A percentile compares a stretch with the other conserved stretches of the same genome.
These are phyloP conservation scores for Laetiporus sulphureus DNA, from an alignment of 1,284 basidiomycete species.

Conservation along the genomic window DNA sequence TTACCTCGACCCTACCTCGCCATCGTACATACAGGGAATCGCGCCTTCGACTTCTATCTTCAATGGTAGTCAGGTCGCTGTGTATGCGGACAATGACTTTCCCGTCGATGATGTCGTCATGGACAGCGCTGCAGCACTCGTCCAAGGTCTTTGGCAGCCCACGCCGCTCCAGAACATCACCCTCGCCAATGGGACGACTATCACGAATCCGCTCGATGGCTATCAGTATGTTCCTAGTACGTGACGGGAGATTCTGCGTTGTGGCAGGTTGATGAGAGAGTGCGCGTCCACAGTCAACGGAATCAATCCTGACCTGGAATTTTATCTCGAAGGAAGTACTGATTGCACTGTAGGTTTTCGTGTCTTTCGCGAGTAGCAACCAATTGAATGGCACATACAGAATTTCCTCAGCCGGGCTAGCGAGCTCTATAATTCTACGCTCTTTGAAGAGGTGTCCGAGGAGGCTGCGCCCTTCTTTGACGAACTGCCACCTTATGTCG, in stretches of 20 bases:
- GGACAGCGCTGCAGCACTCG: constrained; percentile 39
- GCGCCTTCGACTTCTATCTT: constrained; percentile 24
- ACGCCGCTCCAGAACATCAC: constrained; percentile 27
- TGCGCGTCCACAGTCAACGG: constrained; percentile 29
- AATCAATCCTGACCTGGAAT: constrained; percentile 35
- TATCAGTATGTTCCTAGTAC: constrained; percentile 61
- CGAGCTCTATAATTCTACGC: constrained; percentile 26
- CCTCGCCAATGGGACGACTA: constrained; percentile 41
- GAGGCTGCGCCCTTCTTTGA: constrained; percentile 33
- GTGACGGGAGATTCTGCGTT: constrained; percentile 15
- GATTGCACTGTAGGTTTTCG: constrained; percentile 31
- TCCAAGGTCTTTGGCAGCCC: constrained; percentile 42
- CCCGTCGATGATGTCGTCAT: constrained; percentile 46
- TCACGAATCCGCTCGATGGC: constrained; percentile 42
- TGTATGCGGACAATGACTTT: constrained; percentile 41
- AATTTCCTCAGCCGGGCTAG: constrained; percentile 23
- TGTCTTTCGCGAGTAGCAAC: too few relatives aligned
- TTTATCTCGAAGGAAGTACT: constrained; percentile 41
- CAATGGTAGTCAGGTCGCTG: constrained; percentile 29
- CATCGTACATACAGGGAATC: constrained; percentile 30
- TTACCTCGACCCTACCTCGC: constrained; percentile 33
- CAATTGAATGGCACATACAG: constrained; percentile 13
- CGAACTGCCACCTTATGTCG: constrained; percentile 33
- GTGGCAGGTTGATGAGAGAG: background rate
- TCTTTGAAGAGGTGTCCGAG: constrained; percentile 30